Conservation (phyloP, 768 basidiomycete genomes). For the Pisolithus orientalis region DNA sequence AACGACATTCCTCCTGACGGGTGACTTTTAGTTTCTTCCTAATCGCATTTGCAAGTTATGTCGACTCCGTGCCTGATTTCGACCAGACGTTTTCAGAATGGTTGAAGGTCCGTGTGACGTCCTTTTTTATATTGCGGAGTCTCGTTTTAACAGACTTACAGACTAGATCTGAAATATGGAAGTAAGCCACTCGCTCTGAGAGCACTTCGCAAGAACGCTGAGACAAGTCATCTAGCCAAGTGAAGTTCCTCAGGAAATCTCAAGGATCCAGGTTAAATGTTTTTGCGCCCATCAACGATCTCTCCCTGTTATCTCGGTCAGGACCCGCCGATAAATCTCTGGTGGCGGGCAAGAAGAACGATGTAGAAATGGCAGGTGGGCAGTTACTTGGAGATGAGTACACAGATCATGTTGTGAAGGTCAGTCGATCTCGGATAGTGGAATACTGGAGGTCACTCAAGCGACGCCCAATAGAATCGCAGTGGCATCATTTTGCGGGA, state of each 20-base stretch:
- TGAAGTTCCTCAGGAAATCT: conserved; percentile 77
- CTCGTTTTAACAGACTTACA: conserved; percentile 17
- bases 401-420: conserved; percentile 89
- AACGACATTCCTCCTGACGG: not conserved
- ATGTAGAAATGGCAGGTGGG: conserved; percentile 70
- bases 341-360: conserved; percentile 65
- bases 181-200: conserved; percentile 43
- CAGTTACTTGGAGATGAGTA: conserved; percentile 93
- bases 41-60: conserved; percentile 88
- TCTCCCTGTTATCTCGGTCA: conserved; percentile 73
- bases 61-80: conserved; percentile 61
- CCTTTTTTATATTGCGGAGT: not conserved
- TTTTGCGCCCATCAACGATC: conserved; percentile 88
- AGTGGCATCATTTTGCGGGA: conserved; percentile 92
- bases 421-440: conserved; percentile 22
- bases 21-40: conserved; percentile 72
- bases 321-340: conserved; percentile 51
- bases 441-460: not conserved
- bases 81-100: conserved; percentile 75
- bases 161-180: conserved; percentile 88
- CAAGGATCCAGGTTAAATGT: conserved; percentile 77
- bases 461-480: conserved; percentile 56
- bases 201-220: not conserved
- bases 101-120: conserved; percentile 54
- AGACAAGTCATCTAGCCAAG: conserved; percentile 50